These are phyloP conservation scores for Aureobasidium sp. DNA, from an alignment of 2,329 filamentous ascomycete genomes.

Conservation along the genomic window DNA sequence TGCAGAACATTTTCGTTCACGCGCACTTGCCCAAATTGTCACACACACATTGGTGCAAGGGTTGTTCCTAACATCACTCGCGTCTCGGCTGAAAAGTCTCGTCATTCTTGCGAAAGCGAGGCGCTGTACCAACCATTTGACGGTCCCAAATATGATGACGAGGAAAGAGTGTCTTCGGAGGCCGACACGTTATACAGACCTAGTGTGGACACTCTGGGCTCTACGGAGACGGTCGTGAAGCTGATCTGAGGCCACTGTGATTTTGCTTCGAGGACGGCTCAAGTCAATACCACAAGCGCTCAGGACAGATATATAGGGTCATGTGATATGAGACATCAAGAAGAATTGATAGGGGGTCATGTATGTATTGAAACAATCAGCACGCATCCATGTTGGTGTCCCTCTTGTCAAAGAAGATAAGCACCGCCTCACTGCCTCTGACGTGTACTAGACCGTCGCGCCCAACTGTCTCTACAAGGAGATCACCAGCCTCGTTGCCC, in stretches of 20 bases:
- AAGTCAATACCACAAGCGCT: background rate
- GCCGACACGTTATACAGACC: background rate
- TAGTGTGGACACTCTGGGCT: background rate
- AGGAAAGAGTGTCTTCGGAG: background rate
- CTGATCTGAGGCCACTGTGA: background rate
- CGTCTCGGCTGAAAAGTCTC: background rate
- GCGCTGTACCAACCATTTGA: background rate
- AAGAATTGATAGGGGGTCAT: background rate
- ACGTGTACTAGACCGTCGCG: slow-evolving; percentile 18
- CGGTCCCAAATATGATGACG: background rate
- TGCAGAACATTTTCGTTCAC: background rate
- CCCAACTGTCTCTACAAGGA: slow-evolving; percentile 18
- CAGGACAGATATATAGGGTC: accelerated
- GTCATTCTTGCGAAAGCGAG: background rate
- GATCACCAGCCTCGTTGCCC: slow-evolving; percentile 18
- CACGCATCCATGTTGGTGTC: background rate
- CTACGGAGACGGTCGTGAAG: background rate
- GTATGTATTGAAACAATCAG: background rate
- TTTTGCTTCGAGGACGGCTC: background rate
- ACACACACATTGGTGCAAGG: background rate
- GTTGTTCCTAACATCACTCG: background rate
- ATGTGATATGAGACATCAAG: background rate
- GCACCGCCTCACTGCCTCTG: slow-evolving; percentile 24
- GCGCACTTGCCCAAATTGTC: background rate
- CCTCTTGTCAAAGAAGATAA: slow-evolving; percentile 21